Base-by-base conservation (phyloP, 257 asterid species). In the Nicotiana tabacum region DNA sequence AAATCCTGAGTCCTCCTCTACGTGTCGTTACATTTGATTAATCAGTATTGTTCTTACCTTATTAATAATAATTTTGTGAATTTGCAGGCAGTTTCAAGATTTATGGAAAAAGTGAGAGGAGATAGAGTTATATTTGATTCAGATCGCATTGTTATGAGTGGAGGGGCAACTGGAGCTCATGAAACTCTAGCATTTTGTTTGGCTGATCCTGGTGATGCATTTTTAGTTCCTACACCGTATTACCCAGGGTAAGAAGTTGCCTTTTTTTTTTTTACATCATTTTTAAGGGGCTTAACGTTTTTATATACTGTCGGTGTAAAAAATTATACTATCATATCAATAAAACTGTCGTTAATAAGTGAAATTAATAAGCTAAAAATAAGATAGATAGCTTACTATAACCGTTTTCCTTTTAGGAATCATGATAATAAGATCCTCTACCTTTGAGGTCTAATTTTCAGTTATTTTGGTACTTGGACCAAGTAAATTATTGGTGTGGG, bases 181-280 rank as follows among this genome's bases (percentile, higher is more conserved):
- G 88, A 85, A 66, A 80, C 61, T 9, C 17, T 85, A 5, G 74
- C 85, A 33, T 83, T 83, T 65, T 68, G 85, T 70, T 82, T 85
- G 86, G 84, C 85, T 56, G 82, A 85, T 78, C 86, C 86, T 16
- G 88, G 82, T 6, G 88, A 85, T 60, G 88, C 88, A 7, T 70
- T 85, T 65, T 16, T 85, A 13, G 82, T 85, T 37, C 86, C 88
- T 8, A 82, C 82, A 43, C 88, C 88, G 11, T 85, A 85, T 58
- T 85, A 85, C 70, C 88, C 88, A 6, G 88, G 82, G 88, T 85
- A 85, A 9, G 80, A 4, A 62, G 12, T 7, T 13, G 15, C 1
- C 4, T 51, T 51, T 11, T 80, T 51, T 51, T 39, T 24, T 35
- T 37, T 16, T 4, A 1, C 1, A 6, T 39, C 46, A 39, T 1